phyloP scores from a whole-genome alignment of 176 grass and related monocot genomes.

The Carex littledalei region DNA sequence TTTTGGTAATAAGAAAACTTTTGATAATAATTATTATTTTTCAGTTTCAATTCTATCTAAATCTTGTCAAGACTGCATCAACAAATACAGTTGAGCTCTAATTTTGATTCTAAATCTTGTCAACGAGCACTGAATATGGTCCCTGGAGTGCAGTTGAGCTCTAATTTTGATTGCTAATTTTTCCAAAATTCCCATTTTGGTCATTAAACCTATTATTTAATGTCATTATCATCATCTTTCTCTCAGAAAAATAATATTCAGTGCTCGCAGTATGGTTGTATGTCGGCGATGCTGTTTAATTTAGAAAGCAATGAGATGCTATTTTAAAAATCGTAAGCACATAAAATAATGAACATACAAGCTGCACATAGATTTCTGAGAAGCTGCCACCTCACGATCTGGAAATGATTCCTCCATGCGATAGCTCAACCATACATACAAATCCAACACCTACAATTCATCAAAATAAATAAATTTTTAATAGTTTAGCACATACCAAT shows the following conservation, averaged over 20 bases:
- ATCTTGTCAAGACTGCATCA: too few species aligned
- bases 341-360: conserved; percentile 44
- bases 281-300: not conserved
- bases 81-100: too few species aligned
- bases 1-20: too few species aligned
- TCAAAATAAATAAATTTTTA: not conserved
- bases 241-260: not conserved
- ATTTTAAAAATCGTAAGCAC: not conserved
- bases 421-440: conserved; percentile 98
- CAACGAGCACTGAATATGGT: not conserved
- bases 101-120: too few species aligned
- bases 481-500: not conserved
- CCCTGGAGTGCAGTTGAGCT: not conserved
- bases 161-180: not conserved
- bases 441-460: conserved; percentile 68
- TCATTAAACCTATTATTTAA: not conserved
- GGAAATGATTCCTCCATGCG: conserved; percentile 88
- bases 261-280: not conserved
- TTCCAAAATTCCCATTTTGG: not conserved
- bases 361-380: conserved; percentile 90
- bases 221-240: not conserved
- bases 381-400: conserved; percentile 73
- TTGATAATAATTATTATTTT: too few species aligned
- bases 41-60: too few species aligned
- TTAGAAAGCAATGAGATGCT: not conserved